These are phyloP conservation scores for Paragyromitra xinjiangensis DNA, from an alignment of 495 filamentous ascomycete genomes.

Conservation along the genomic window DNA sequence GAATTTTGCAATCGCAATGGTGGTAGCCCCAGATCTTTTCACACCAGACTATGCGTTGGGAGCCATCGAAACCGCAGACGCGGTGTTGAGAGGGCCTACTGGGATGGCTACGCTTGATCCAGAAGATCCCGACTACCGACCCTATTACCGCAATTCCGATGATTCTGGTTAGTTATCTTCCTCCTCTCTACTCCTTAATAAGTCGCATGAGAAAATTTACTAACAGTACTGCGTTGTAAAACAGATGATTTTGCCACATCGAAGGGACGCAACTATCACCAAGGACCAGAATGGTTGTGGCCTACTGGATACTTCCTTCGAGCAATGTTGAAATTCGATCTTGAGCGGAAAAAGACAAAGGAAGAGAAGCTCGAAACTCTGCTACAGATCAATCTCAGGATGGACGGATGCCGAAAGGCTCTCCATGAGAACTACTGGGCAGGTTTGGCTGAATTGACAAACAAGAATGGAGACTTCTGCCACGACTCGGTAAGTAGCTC, in stretches of 20 bases:
- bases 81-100: conserved; percentile 79
- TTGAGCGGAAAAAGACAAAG: conserved; percentile 71
- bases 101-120: conserved; percentile 98
- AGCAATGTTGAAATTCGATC: conserved; percentile 88
- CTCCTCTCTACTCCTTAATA: neutral
- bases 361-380: conserved; percentile 81
- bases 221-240: neutral
- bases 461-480: conserved; percentile 85
- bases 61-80: conserved; percentile 81
- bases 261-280: conserved; percentile 97
- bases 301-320: conserved; percentile 93
- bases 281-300: conserved; percentile 99
- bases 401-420: conserved; percentile 82
- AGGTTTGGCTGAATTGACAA: conserved; percentile 90
- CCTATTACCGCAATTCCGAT: conserved; percentile 93
- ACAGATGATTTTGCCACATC: conserved; percentile 80
- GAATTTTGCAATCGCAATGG: conserved; percentile 97
- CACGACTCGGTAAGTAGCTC: conserved; percentile 68
- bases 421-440: conserved; percentile 84
- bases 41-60: conserved; percentile 75
- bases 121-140: conserved; percentile 86
- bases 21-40: conserved; percentile 89
- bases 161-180: conserved; percentile 66
- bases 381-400: conserved; percentile 86
- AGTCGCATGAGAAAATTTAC: neutral